Conservation (phyloP, 768 basidiomycete genomes). For the Macrolepiota albuminosa region DNA sequence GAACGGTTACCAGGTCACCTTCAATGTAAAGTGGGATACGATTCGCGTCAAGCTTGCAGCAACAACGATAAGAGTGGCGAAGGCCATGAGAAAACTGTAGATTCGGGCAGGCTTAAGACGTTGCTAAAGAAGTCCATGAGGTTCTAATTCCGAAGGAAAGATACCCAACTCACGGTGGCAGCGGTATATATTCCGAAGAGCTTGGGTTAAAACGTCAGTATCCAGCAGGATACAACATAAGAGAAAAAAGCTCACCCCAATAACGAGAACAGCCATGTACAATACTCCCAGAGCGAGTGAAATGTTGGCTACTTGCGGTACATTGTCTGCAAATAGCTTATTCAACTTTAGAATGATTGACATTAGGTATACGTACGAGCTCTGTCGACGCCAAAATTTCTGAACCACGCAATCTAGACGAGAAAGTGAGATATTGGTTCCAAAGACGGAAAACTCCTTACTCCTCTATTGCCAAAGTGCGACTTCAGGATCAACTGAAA, state of each 20-base stretch:
- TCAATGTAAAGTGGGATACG: slow-evolving; percentile 63
- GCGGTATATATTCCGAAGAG: slow-evolving; percentile 51
- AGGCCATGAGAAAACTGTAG: slow-evolving; percentile 48
- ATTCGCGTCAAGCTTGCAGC: slow-evolving; percentile 51
- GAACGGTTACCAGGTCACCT: slow-evolving; percentile 35
- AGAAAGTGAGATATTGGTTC: neutral
- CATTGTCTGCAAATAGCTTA: slow-evolving; percentile 26
- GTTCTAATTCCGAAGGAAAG: neutral
- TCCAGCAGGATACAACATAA: neutral
- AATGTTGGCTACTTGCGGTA: slow-evolving; percentile 44
- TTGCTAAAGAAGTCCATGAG: slow-evolving; percentile 36
- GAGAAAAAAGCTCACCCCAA: slow-evolving; percentile 33
- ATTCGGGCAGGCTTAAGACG: slow-evolving; percentile 45
- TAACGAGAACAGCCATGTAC: slow-evolving; percentile 43
- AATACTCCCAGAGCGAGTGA: slow-evolving; percentile 57
- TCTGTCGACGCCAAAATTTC: slow-evolving; percentile 43
- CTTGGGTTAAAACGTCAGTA: slow-evolving; percentile 16
- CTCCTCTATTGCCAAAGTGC: slow-evolving; percentile 21
- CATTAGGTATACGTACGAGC: slow-evolving; percentile 34
- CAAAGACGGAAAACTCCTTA: slow-evolving; percentile 16
- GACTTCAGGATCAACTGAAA: neutral
- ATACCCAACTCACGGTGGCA: slow-evolving; percentile 37
- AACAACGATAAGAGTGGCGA: slow-evolving; percentile 43
- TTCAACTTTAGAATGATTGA: neutral
- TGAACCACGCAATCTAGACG: slow-evolving; percentile 57